Evolutionary conservation across 75 land plant species (phyloP).

Genomic region (Ceratopteris richardii): DNA sequence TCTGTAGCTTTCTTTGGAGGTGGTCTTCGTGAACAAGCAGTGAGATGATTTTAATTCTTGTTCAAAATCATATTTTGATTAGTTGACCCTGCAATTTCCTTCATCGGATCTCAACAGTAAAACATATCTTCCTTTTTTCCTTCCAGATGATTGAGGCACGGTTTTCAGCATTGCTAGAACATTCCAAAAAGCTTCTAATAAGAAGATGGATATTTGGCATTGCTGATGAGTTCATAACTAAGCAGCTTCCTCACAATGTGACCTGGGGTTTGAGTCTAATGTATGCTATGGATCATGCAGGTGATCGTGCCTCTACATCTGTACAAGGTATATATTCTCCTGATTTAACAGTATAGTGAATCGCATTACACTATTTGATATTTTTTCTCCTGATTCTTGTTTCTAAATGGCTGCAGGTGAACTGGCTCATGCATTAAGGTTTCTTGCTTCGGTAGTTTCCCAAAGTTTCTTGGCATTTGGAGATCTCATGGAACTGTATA

Average conservation of each 20-base stretch:
- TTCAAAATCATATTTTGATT: no score
- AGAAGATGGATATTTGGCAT: constrained; percentile 93
- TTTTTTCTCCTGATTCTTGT: constrained; percentile 3
- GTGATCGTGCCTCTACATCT: constrained; percentile 66
- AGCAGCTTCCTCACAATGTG: constrained; percentile 96
- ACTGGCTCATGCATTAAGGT: constrained; percentile 95
- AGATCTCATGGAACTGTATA: constrained; percentile 86
- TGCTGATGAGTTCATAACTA: constrained; percentile 89
- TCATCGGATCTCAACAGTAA: no score
- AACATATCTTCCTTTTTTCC: no score
- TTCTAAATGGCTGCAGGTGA: constrained; percentile 50
- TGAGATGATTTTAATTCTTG: constrained; percentile 25
- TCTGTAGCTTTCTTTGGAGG: constrained; percentile 99
- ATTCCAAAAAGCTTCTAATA: constrained; percentile 50
- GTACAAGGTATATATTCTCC: constrained; percentile 56
- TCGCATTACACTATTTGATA: no score
- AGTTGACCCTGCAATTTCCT: no score
- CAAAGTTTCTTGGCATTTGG: constrained; percentile 99
- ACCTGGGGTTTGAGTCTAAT: constrained; percentile 94
- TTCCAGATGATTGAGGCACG: constrained; percentile 77
- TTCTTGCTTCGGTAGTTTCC: constrained; percentile 96
- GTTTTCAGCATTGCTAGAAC: constrained; percentile 67
- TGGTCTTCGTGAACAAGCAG: constrained; percentile 85
- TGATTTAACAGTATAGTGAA: no score
- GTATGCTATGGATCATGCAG: constrained; percentile 90